Base-by-base conservation (phyloP, 164 flowering plant genomes). In the Stephania japonica region DNA sequence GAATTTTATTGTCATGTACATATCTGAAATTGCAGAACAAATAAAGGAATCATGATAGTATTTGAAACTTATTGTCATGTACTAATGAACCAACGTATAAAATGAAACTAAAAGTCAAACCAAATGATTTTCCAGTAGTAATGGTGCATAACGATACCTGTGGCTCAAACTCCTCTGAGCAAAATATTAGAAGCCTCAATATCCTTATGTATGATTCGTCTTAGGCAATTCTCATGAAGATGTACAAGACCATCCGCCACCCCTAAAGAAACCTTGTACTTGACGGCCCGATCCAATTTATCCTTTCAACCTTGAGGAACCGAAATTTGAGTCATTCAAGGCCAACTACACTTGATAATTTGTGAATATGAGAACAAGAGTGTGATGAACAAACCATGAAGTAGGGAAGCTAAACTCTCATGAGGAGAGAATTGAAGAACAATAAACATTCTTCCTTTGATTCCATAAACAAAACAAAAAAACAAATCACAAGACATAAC, bases 391-490 rank as follows among this genome's bases (percentile, higher is more conserved):
- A 70, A 53, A 90, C 99, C 93, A 73, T 82, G 87, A 49, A 95
- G 97, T 42, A 89, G 73, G 21, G 93, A 86, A 24, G 89, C 86
- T 70, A 95, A 83, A 85, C 89, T 91, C 25, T 98, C 99, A 86
- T 89, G 85, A 18, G 89, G 89, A 75, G 99, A 95, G 72, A 95
- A 80, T 43, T 87, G 86, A 72, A 95, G 94, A 75, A 95, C 92
- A 73, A 95, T 86, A 80, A 89, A 90, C 94, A 95, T 85, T 67
- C 99, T 98, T 10, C 97, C 99, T 81, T 93, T 97, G 53, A 95
- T 86, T 8, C 98, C 94, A 82, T 89, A 90, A 7, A 98, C 99
- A 64, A 91, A n/a, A n/a, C n/a, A n/a, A n/a, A n/a, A n/a, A n/a
- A n/a, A n/a, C n/a, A n/a, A n/a, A n/a, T n/a, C n/a, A n/a, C n/a